Conservation (phyloP, 208 protist species). For the Acanthamoeba triangularis region DNA sequence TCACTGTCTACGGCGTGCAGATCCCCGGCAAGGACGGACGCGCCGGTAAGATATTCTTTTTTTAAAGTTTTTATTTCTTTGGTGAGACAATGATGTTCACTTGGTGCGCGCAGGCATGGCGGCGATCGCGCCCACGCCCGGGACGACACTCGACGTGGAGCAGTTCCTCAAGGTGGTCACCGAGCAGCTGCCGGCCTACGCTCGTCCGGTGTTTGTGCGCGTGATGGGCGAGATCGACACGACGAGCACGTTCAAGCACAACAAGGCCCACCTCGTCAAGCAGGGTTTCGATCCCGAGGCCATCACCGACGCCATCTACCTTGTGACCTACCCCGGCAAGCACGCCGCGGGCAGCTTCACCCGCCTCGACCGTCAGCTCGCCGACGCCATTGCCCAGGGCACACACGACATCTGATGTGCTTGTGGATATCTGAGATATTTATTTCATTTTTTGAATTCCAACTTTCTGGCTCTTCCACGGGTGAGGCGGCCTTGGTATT, state of each 20-base stretch:
- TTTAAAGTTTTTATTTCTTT: neutral
- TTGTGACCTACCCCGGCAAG: slow-evolving; percentile 40
- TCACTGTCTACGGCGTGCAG: slow-evolving; percentile 80
- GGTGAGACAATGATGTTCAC: neutral
- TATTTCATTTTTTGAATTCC: no score
- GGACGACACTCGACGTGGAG: slow-evolving; percentile 20
- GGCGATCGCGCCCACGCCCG: slow-evolving; percentile 30
- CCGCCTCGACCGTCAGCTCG: slow-evolving; percentile 26
- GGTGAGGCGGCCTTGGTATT: no score
- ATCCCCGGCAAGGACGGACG: slow-evolving; percentile 75
- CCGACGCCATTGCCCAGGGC: slow-evolving; percentile 10
- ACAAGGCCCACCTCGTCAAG: slow-evolving; percentile 81
- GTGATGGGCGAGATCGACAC: slow-evolving; percentile 73
- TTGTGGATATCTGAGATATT: no score
- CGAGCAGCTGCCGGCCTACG: slow-evolving; percentile 77
- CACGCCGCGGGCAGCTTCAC: neutral
- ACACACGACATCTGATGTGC: neutral
- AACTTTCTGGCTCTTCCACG: no score
- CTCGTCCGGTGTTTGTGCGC: slow-evolving; percentile 81
- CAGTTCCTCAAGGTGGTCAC: slow-evolving; percentile 55
- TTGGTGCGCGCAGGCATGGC: slow-evolving; percentile 9
- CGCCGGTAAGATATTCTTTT: slow-evolving; percentile 67
- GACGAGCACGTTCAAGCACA: slow-evolving; percentile 87
- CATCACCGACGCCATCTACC: slow-evolving; percentile 31
- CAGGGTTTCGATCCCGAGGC: slow-evolving; percentile 78